Conservation (phyloP, 2,329 filamentous ascomycete species). For the Lachnellula hyalina region DNA sequence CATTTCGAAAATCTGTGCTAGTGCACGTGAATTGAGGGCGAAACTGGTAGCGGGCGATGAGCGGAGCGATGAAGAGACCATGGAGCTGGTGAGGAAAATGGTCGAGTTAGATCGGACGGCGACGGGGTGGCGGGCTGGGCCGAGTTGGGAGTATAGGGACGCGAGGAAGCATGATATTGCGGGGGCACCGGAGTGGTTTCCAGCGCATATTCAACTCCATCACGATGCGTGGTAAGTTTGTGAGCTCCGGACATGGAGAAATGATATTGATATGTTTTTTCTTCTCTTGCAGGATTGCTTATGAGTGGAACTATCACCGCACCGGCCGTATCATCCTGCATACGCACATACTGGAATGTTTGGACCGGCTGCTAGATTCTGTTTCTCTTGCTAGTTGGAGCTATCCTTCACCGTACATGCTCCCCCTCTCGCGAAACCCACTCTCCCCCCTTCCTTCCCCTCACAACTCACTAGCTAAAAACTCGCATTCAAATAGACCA, state of each 20-base stretch:
- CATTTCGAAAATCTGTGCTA: background rate
- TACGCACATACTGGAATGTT: conserved; percentile 32
- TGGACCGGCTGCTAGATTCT: background rate
- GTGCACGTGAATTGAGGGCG: background rate
- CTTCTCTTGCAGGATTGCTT: conserved; percentile 30
- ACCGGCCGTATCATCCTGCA: conserved; percentile 35
- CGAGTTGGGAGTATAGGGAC: background rate
- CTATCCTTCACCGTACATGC: too few species aligned
- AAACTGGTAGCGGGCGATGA: background rate
- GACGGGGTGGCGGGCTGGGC: background rate
- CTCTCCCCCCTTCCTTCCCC: too few species aligned
- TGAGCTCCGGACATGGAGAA: background rate
- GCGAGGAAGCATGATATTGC: background rate
- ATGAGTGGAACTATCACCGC: conserved; percentile 39
- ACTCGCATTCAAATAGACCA: background rate
- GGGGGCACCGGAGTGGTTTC: background rate
- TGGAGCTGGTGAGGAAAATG: background rate
- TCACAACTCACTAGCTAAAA: too few species aligned
- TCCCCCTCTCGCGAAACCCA: too few species aligned
- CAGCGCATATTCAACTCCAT: background rate
- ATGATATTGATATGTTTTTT: too few species aligned
- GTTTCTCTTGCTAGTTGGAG: background rate
- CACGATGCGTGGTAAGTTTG: background rate
- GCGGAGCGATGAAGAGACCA: background rate
- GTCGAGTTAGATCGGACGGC: background rate